Evolutionary conservation across 2,329 filamentous ascomycete species (phyloP).

Genomic region (Penicillium sp.): DNA sequence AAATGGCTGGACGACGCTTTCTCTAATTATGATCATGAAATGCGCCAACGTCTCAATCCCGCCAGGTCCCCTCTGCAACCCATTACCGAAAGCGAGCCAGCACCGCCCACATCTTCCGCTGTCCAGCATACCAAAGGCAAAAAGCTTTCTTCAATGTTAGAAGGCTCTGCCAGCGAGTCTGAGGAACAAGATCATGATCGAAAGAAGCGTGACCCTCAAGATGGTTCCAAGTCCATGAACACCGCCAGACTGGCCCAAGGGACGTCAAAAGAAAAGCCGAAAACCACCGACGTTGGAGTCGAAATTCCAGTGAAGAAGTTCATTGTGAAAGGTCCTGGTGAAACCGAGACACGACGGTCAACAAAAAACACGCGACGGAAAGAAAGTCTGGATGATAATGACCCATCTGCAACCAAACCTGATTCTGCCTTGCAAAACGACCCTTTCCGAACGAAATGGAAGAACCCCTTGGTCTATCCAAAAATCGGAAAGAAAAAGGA

Average conservation of each 20-base stretch:
- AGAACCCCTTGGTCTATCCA: slow-evolving; percentile 53
- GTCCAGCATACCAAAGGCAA: slow-evolving; percentile 31
- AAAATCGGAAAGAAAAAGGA: slow-evolving; percentile 54
- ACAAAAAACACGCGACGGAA: slow-evolving; percentile 26
- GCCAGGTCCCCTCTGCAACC: slow-evolving; percentile 27
- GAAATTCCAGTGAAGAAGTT: slow-evolving; percentile 42
- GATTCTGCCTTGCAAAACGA: slow-evolving; percentile 29
- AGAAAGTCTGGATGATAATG: neutral
- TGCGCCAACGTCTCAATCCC: slow-evolving; percentile 11
- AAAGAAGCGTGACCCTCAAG: neutral
- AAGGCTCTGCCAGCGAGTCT: slow-evolving; percentile 29
- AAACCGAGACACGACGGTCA: slow-evolving; percentile 40
- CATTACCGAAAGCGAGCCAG: slow-evolving; percentile 1
- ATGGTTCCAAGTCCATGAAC: slow-evolving; percentile 13
- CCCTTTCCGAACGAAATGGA: slow-evolving; percentile 36
- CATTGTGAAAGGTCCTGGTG: slow-evolving; percentile 13
- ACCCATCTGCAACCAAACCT: slow-evolving; percentile 8
- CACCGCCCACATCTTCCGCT: slow-evolving; percentile 15
- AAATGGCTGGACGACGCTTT: slow-evolving; percentile 45
- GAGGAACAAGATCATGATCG: slow-evolving; percentile 5
- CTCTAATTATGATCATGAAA: slow-evolving; percentile 22
- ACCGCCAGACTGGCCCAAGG: slow-evolving; percentile 5
- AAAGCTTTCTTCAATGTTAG: slow-evolving; percentile 41
- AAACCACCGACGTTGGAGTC: slow-evolving; percentile 23
- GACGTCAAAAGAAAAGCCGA: slow-evolving; percentile 10